phyloP scores from a whole-genome alignment of 352 stramenopile species.

The Pythium aristosporum region DNA sequence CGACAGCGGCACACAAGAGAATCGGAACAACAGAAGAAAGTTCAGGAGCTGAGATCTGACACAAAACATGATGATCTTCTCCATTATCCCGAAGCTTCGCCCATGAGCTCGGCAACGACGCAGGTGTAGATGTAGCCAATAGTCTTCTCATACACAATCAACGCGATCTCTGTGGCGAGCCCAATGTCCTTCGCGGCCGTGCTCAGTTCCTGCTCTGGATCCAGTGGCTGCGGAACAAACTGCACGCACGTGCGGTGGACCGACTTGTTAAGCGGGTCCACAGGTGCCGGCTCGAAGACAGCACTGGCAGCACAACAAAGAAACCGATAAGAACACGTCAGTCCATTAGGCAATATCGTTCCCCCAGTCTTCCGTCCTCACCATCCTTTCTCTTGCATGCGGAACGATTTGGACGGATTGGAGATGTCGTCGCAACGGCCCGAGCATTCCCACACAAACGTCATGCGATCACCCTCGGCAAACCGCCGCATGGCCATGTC shows the following conservation, averaged over 20 bases:
- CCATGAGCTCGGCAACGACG: conserved; percentile 19
- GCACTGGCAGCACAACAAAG: conserved; percentile 23
- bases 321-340: neutral
- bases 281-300: conserved; percentile 41
- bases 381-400: conserved; percentile 53
- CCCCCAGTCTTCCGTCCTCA: conserved; percentile 10
- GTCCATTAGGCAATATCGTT: neutral
- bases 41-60: neutral
- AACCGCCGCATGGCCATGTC: conserved; percentile 48
- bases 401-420: conserved; percentile 26
- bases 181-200: conserved; percentile 38
- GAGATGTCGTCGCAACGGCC: conserved; percentile 28
- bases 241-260: conserved; percentile 49
- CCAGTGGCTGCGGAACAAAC: conserved; percentile 37
- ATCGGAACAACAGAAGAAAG: neutral
- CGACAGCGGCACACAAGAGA: no score
- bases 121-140: conserved; percentile 23
- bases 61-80: neutral
- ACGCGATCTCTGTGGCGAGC: conserved; percentile 31
- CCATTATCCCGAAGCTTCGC: neutral
- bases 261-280: conserved; percentile 40
- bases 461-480: conserved; percentile 41
- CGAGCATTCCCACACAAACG: conserved; percentile 52
- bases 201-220: conserved; percentile 25
- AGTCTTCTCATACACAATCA: conserved; percentile 27